phyloP scores from a whole-genome alignment of 305 asterid species.

The Solanum hybrid region DNA sequence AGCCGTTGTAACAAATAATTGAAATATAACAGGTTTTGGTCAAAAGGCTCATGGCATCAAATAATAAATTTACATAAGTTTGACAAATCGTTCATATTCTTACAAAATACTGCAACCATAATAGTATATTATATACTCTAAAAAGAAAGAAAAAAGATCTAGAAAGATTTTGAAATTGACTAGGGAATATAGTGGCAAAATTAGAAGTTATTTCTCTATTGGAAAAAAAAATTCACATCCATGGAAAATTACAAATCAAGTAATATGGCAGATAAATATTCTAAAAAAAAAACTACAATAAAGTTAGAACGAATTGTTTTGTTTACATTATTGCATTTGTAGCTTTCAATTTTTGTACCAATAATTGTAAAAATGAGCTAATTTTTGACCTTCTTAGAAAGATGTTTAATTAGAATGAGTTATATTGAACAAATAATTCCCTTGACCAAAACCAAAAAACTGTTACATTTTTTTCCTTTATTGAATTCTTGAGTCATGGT shows the following conservation, averaged over 20 bases:
- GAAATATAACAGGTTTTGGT: conserved; percentile 8
- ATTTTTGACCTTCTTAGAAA: background rate
- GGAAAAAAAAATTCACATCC: background rate
- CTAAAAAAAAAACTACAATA: background rate
- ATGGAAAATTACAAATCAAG: background rate
- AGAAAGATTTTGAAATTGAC: background rate
- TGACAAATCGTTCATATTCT: conserved; percentile 1
- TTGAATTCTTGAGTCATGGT: background rate
- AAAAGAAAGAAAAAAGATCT: background rate
- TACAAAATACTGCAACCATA: background rate
- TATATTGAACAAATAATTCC: background rate
- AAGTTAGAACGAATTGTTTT: background rate
- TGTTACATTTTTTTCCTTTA: background rate
- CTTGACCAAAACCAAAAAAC: background rate
- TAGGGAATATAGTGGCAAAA: background rate
- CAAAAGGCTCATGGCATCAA: conserved; percentile 6
- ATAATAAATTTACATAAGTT: background rate
- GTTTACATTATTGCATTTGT: background rate
- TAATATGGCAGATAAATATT: background rate
- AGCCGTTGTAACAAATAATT: conserved; percentile 16
- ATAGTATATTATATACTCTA: background rate
- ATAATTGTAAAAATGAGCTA: background rate
- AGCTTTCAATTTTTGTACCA: background rate
- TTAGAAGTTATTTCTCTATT: background rate
- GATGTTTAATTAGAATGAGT: background rate